Base-by-base conservation (phyloP, 2,329 filamentous ascomycete genomes). In the Neophaeococcomyces mojaviensis region DNA sequence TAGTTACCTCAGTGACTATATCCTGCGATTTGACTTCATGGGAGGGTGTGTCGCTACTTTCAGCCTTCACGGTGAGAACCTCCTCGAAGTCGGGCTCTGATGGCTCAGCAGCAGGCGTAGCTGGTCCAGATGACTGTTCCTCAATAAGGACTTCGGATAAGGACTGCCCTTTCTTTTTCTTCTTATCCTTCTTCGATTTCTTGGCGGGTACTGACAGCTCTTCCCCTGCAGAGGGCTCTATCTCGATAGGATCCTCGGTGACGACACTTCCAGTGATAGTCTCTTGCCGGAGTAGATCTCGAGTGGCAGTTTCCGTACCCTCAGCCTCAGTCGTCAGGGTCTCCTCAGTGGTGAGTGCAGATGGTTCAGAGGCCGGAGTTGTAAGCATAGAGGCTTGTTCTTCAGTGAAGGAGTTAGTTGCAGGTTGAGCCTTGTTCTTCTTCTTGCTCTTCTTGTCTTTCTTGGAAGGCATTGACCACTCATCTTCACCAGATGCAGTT, bases 361-460 rank as follows among this genome's bases (percentile, higher is more conserved):
- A 6, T 35, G n/a, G 7, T 35, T 35, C 33, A 19, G n/a, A 5
- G n/a, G 26, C 44, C 7, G 36, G 37, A 43, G 46, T 32, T 5
- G 15, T 22, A 22, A 15, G 20, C 6, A 31, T 18, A 36, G 38
- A 19, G n/a, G 36, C 24, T 10, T 28, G 5, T 28, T 12, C 34
- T 16, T 20, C 32, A 15, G 15, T 15, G 32, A 3, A 15, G 33
- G 33, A 19, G 34, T 19, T 20, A 6, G 10, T 5, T 28, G 24
- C 24, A 6, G 24, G 10, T 10, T 28, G 24, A 28, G 5, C 10
- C 24, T 28, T 28, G 5, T 49, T 46, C 37, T 51, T 51, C 34
- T 58, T 52, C 18, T 49, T 47, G 22, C 46, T 47, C 44, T 57
- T 54, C 22, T 22, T 32, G 37, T 59, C 56, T 48, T 64, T 67